phyloP scores from a whole-genome alignment of 176 grass and related monocot species.

The Eleusine indica region DNA sequence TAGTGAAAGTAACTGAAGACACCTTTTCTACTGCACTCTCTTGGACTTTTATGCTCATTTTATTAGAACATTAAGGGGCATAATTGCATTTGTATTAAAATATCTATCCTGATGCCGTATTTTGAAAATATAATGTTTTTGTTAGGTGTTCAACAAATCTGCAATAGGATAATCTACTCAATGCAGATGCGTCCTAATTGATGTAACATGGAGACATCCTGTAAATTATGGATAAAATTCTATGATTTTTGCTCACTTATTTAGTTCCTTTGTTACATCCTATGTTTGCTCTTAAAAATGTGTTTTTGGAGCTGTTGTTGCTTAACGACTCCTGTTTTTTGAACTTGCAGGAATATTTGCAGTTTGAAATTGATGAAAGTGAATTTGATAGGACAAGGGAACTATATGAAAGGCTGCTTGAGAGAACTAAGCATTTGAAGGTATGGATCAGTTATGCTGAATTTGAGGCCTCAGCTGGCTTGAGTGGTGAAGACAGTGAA shows the following conservation, averaged over 20 bases:
- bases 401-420: constrained; percentile 81
- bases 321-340: constrained; percentile 16
- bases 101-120: constrained; percentile 2
- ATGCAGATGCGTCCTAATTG: constrained; percentile 4
- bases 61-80: background rate
- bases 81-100: background rate
- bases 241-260: background rate
- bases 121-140: background rate
- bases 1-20: constrained; percentile 10
- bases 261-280: background rate
- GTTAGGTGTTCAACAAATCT: background rate
- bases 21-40: background rate
- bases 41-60: background rate
- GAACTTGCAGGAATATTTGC: constrained; percentile 70
- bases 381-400: constrained; percentile 73
- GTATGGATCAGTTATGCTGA: constrained; percentile 95
- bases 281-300: background rate
- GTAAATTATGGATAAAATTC: background rate
- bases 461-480: constrained; percentile 77
- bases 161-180: background rate
- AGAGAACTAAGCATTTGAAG: constrained; percentile 88
- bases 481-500: constrained; percentile 45
- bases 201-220: constrained; percentile 4
- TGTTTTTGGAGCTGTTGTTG: background rate
- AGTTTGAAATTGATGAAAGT: constrained; percentile 85